phyloP scores from a whole-genome alignment of 192 early-diverging fungal species.

The Coemansia aciculifera region DNA sequence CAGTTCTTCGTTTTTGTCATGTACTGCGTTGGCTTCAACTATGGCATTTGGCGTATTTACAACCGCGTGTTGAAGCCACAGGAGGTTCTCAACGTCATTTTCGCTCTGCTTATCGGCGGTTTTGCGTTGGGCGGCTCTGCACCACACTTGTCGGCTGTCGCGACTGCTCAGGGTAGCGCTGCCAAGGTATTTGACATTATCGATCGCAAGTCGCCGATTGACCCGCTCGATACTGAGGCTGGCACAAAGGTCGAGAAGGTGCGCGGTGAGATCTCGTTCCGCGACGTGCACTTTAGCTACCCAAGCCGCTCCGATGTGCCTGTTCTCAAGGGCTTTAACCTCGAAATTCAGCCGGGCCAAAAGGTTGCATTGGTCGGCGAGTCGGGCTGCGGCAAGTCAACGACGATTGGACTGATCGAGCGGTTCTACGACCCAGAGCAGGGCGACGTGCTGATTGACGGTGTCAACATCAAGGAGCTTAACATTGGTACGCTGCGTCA shows the following conservation, averaged over 20 bases:
- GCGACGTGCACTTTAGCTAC: conserved; percentile 80
- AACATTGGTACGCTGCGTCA: conserved; percentile 80
- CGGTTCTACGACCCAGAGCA: conserved; percentile 74
- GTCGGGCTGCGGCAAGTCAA: conserved; percentile 86
- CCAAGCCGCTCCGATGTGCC: conserved; percentile 78
- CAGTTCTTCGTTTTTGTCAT: conserved; percentile 73
- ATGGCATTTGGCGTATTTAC: conserved; percentile 65
- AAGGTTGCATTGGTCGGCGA: conserved; percentile 86
- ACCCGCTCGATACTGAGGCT: conserved; percentile 50
- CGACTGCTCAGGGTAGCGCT: conserved; percentile 75
- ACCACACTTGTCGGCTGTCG: conserved; percentile 71
- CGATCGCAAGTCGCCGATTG: conserved; percentile 77
- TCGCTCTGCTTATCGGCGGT: conserved; percentile 84
- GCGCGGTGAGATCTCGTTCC: conserved; percentile 69
- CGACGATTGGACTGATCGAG: conserved; percentile 78
- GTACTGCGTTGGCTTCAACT: conserved; percentile 79
- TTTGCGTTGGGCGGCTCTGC: conserved; percentile 66
- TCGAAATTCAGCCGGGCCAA: conserved; percentile 74
- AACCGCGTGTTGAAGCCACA: conserved; percentile 40
- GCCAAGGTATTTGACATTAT: conserved; percentile 77
- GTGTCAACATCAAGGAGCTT: conserved; percentile 68
- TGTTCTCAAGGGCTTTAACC: conserved; percentile 73
- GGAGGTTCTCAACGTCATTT: conserved; percentile 76
- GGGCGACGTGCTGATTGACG: conserved; percentile 72
- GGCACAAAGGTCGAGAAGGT: conserved; percentile 50